Base-by-base conservation (phyloP, 1,284 basidiomycete species). In the Golubevia sp. region DNA sequence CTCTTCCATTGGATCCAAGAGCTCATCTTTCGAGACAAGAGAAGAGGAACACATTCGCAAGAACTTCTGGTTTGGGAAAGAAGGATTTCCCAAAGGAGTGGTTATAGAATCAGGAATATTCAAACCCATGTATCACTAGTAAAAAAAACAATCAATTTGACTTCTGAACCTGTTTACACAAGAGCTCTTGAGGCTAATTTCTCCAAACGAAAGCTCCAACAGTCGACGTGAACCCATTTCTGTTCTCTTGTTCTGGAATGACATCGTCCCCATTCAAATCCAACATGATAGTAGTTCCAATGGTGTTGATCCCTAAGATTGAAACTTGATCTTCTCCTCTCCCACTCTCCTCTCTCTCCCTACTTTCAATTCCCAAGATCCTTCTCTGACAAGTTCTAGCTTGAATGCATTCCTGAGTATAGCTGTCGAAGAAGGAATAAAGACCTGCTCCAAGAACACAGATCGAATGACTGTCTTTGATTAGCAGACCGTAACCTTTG, bases 401-500 rank as follows among this genome's bases (percentile, higher is more conserved):
- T 0, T 68, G 54, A 15, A 76, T 62, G 7, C 66, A 56, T 18
- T 55, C 59, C 56, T 74, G 71, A 18, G 61, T 59, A 49, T 79
- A 79, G 49, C 70, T 67, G 59, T 76, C 64, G 26, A 79, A 79
- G 63, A 77, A 79, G 2, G 67, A 70, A 44, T 77, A 79, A 11
- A 77, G 63, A 2, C 73, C 76, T 0, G 73, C 65, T 11, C 73
- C 75, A 26, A 66, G 66, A 48, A 79, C 58, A 20, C 69, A 68
- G 4, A 72, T 51, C 44, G 67, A 55, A 20, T 58, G 44, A 56
- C 66, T 69, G 11, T 61, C 49, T 5, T 64, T 62, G n/a, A 79
- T 63, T 23, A 71, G 63, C 57, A 79, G 60, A 0, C 71, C 76
- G 15, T 73, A n/a, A 1, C 70, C 74, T 15, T 74, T 74, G 30